Percentiles rank a stretch among this genome's conserved stretches.
Evolutionary conservation across 192 early-diverging fungal genomes (phyloP).

Genomic region (Rhizophlyctis rosea): DNA sequence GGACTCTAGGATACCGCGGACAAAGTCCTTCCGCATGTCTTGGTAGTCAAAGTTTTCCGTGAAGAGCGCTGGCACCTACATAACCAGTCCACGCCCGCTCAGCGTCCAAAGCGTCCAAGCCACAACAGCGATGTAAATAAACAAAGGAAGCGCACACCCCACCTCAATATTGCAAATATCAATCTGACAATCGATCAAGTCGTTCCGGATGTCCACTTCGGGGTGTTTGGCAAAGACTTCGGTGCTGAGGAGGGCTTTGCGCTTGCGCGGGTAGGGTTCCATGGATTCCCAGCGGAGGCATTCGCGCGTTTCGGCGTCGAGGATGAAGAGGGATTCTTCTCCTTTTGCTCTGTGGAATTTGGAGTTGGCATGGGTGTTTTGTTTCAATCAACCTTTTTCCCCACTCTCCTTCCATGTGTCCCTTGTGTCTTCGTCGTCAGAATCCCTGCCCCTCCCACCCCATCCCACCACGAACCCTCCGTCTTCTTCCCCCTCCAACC

Average conservation of each 20-base stretch:
- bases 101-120: slow-evolving; percentile 2
- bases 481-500: no score
- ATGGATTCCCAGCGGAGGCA: slow-evolving; percentile 77
- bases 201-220: slow-evolving; percentile 79
- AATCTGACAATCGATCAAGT: slow-evolving; percentile 89
- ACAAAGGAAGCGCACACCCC: slow-evolving; percentile 13
- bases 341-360: slow-evolving; percentile 47
- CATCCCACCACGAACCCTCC: no score
- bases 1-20: slow-evolving; percentile 83
- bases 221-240: slow-evolving; percentile 50
- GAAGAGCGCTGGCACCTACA: slow-evolving; percentile 86
- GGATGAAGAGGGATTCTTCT: slow-evolving; percentile 79
- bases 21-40: slow-evolving; percentile 83
- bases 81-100: no score
- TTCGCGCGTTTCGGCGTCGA: slow-evolving; percentile 72
- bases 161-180: slow-evolving; percentile 91
- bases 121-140: neutral
- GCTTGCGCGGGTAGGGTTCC: slow-evolving; percentile 55
- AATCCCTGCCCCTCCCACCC: no score
- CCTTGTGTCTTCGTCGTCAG: no score
- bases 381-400: no score
- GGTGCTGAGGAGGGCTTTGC: slow-evolving; percentile 54
- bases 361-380: neutral
- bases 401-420: no score
- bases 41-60: slow-evolving; percentile 99